phyloP scores from a whole-genome alignment of 2,329 filamentous ascomycete genomes.

The Lachnellula arida region DNA sequence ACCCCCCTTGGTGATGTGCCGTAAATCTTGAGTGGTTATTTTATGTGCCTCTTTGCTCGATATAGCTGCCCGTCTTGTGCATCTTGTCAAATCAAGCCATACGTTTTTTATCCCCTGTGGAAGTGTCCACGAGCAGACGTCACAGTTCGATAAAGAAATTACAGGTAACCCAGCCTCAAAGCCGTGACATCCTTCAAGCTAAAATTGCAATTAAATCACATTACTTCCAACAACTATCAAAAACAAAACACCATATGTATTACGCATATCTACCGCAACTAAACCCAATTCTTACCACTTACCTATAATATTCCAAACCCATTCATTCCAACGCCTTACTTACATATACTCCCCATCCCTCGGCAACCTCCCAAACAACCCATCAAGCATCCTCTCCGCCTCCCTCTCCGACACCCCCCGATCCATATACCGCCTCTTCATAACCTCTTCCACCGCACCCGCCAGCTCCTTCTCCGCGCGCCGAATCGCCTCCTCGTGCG shows the following conservation, averaged over 20 bases:
- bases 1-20: conserved; percentile 11
- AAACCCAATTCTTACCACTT: no score
- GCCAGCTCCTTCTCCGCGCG: background rate
- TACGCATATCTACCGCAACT: no score
- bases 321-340: background rate
- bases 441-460: background rate
- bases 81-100: no score
- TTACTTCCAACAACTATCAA: no score
- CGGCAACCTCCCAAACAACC: background rate
- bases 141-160: no score
- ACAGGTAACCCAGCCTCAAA: no score
- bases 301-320: no score
- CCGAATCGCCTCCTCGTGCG: background rate
- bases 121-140: no score
- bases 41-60: background rate
- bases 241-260: no score
- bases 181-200: no score
- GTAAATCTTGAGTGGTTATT: background rate
- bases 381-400: background rate
- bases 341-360: background rate
- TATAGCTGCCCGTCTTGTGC: background rate
- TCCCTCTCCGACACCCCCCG: background rate
- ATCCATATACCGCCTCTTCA: background rate
- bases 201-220: no score
- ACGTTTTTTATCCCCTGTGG: no score